Percentiles rank a stretch among this genome's conserved stretches.
Conservation (phyloP, 768 basidiomycete genomes). For the Psilocybe tampanensis region DNA sequence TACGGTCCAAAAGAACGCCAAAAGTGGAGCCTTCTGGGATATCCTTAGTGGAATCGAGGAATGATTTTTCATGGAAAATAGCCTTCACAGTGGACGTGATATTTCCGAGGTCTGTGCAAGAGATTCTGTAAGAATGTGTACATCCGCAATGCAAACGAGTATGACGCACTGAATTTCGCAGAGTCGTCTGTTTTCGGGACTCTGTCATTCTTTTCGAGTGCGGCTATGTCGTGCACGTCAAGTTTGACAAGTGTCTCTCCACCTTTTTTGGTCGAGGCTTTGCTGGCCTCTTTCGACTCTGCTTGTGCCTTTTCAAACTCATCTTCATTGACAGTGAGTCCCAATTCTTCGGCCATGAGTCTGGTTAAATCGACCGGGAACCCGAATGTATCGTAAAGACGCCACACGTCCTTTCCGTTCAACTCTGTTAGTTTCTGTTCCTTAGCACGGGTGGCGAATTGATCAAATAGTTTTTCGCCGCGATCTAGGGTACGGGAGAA, state of each 20-base stretch:
- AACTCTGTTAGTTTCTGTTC: constrained; percentile 67
- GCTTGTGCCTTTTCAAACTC: constrained; percentile 91
- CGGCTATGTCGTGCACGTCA: constrained; percentile 93
- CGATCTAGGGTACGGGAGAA: constrained; percentile 97
- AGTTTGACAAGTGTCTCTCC: constrained; percentile 76
- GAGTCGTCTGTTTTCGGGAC: constrained; percentile 94
- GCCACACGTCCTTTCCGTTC: constrained; percentile 93
- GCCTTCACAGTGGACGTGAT: constrained; percentile 76
- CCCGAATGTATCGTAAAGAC: constrained; percentile 96
- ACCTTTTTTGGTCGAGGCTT: constrained; percentile 76
- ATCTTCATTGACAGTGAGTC: constrained; percentile 78
- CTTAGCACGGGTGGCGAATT: constrained; percentile 73
- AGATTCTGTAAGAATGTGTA: background rate
- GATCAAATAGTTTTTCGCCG: constrained; percentile 94
- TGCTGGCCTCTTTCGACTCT: constrained; percentile 89
- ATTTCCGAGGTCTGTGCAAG: constrained; percentile 68
- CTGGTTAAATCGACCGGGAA: constrained; percentile 97
- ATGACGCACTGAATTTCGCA: constrained; percentile 80
- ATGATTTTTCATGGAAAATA: constrained; percentile 82
- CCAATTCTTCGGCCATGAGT: constrained; percentile 95
- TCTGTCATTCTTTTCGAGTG: constrained; percentile 72
- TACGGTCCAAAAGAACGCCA: constrained; percentile 87
- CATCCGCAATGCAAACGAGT: background rate
- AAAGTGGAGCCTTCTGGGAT: constrained; percentile 72
- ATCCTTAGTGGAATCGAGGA: constrained; percentile 64